Percentiles rank a stretch among this genome's conserved stretches.
Evolutionary conservation across 2,329 filamentous ascomycete species (phyloP).

Genomic region (Fusarium anguioides): DNA sequence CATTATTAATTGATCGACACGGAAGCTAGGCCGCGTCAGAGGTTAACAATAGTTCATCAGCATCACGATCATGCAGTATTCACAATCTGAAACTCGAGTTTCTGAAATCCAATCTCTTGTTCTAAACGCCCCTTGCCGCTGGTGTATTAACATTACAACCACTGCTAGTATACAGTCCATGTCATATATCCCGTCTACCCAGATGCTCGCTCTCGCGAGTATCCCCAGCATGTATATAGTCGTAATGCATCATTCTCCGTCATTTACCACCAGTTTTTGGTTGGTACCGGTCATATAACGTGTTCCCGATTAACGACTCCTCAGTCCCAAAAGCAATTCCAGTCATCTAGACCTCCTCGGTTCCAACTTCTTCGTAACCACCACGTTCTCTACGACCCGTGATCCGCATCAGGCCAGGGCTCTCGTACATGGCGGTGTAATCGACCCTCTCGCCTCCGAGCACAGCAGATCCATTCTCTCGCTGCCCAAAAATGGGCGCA

Average conservation of each 20-base stretch:
- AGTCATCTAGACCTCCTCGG: conserved; percentile 59
- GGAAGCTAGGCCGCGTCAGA: not conserved
- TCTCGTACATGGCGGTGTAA: conserved; percentile 91
- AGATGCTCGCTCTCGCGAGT: conserved; percentile 19
- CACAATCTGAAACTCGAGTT: conserved; percentile 3
- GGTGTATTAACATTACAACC: conserved; percentile 41
- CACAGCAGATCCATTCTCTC: conserved; percentile 78
- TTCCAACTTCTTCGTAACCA: conserved; percentile 72
- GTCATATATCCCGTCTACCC: conserved; percentile 13
- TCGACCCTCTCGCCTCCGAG: conserved; percentile 84
- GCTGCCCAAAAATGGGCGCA: conserved; percentile 79
- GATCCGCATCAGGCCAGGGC: conserved; percentile 74
- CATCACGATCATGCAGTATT: not conserved
- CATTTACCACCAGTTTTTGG: conserved; percentile 33
- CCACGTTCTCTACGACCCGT: conserved; percentile 61
- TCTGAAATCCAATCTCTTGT: conserved; percentile 23
- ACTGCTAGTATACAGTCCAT: conserved; percentile 36
- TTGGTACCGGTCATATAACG: conserved; percentile 25
- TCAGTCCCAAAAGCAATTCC: conserved; percentile 4
- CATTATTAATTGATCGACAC: not conserved
- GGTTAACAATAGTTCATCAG: not conserved
- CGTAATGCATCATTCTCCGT: conserved; percentile 31
- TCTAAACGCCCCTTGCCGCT: conserved; percentile 1
- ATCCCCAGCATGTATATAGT: conserved; percentile 31
- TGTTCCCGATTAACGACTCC: conserved; percentile 18